Evolutionary conservation across 2,329 filamentous ascomycete species (phyloP), one percentile per base, ranked within the genome.

Genomic region (Aspergillus hortae): DNA sequence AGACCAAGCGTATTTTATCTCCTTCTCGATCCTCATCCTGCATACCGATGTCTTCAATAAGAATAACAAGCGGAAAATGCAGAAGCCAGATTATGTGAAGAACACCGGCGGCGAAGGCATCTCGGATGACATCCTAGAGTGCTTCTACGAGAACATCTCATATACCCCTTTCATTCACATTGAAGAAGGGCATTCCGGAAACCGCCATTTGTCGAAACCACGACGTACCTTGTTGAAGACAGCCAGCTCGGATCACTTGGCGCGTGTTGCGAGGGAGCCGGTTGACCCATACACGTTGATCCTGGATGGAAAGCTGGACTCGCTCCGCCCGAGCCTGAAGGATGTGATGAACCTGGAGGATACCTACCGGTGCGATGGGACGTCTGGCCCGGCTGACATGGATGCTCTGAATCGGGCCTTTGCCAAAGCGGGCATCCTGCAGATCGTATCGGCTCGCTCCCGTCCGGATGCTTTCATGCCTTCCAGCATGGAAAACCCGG

Each of bases 41-140:
- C 94, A 99, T 64, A 97, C 94, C 0, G 94, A 99, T 67, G 90
- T 95, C n/a, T 97, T 97, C 83, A 99, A 99, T 78, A 96, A 95
- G 74, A 99, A 97, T 77, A 97, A 97, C 76, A 97, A 97, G 75
- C 84, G 94, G 70, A 99, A 99, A 73, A 99, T 99, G 94, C 91
- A 95, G 66, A 95, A 95, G 67, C 76, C 82, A 0, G 94, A 97
- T 65, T 99, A 99, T 71, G 80, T 97, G 61, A 96, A 95, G 72
- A 97, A 97, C 68, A 95, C 92, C 0, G 86, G 85, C 19, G 91
- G 89, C 3, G 92, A 97, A 67, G 90, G 90, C 12, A 89, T 97
- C n/a, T 89, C 89, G 48, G 89, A 95, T 59, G 92, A 97, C 59
- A 89, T 97, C 40, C 78, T 97, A 12, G 91, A 91, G 64, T 96